Evolutionary conservation across 257 asterid genomes (phyloP).

Genomic region (Solanum neorickii): DNA sequence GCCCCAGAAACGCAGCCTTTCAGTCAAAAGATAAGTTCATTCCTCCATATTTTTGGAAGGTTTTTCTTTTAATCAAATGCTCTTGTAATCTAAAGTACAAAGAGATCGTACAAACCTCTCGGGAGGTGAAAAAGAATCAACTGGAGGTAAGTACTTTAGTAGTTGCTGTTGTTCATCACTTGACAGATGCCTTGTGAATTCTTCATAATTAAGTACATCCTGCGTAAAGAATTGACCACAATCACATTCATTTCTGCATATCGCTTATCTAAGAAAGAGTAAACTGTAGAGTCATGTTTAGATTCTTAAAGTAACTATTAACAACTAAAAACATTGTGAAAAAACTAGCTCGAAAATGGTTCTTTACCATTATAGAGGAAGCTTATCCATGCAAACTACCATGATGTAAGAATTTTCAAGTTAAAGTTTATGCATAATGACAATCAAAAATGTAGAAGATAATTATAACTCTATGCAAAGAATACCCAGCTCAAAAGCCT

Average conservation of each 20-base stretch:
- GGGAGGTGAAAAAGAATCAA: constrained; percentile 33
- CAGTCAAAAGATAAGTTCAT: neutral
- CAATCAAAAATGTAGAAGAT: neutral
- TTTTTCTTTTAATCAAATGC: neutral
- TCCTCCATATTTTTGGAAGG: neutral
- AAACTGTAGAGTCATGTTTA: neutral
- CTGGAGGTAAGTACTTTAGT: constrained; percentile 50
- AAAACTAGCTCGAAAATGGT: neutral
- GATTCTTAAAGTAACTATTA: neutral
- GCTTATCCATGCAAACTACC: neutral
- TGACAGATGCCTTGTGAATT: constrained; percentile 35
- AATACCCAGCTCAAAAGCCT: neutral
- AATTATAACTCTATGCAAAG: neutral
- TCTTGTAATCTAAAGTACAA: neutral
- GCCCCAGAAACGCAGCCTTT: neutral
- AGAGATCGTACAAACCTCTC: constrained; percentile 35
- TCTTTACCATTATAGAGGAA: neutral
- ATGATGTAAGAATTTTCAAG: neutral
- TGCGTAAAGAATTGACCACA: constrained; percentile 12
- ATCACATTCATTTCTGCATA: neutral
- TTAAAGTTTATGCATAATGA: neutral
- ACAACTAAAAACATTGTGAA: neutral
- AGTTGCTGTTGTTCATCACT: constrained; percentile 51
- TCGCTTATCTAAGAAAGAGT: neutral
- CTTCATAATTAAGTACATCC: constrained; percentile 52